Evolutionary conservation across 2,329 filamentous ascomycete genomes (phyloP).

Genomic region (Cercospora citrullina): DNA sequence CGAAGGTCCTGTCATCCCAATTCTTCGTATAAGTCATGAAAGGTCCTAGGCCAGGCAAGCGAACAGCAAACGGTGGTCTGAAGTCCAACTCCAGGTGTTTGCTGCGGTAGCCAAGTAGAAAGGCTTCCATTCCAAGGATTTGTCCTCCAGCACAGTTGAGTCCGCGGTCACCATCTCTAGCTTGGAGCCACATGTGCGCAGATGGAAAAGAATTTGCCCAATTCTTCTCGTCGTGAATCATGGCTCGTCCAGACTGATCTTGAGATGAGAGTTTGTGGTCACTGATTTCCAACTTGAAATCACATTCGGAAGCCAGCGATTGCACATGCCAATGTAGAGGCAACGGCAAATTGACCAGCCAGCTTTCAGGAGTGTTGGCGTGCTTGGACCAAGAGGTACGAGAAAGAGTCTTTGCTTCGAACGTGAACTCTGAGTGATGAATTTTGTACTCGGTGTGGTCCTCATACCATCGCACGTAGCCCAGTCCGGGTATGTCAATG

Average conservation of each 20-base stretch:
- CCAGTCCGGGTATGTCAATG: conserved; percentile 44
- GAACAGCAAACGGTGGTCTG: conserved; percentile 47
- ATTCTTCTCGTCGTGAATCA: conserved; percentile 54
- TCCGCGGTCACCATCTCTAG: conserved; percentile 33
- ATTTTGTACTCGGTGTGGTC: conserved; percentile 43
- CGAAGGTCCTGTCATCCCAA: conserved; percentile 44
- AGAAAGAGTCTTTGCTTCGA: conserved; percentile 43
- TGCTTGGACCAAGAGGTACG: conserved; percentile 43
- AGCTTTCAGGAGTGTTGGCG: conserved; percentile 48
- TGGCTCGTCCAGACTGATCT: conserved; percentile 39
- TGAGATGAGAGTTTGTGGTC: conserved; percentile 29
- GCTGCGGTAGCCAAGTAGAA: conserved; percentile 49
- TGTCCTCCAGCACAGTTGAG: conserved; percentile 44
- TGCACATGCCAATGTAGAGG: conserved; percentile 56
- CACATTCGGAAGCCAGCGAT: conserved; percentile 45
- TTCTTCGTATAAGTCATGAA: conserved; percentile 46
- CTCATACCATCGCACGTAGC: conserved; percentile 41
- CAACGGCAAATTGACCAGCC: conserved; percentile 48
- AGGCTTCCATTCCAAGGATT: conserved; percentile 47
- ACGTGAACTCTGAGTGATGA: conserved; percentile 40
- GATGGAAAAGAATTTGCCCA: conserved; percentile 51
- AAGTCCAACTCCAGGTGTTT: conserved; percentile 44
- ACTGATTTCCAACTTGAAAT: conserved; percentile 44
- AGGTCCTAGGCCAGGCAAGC: conserved; percentile 41
- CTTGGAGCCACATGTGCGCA: conserved; percentile 47